Percentiles rank a stretch among this genome's conserved stretches.
Evolutionary conservation across 441 rosid species (phyloP).

Genomic region (Dalechampia spathulata): DNA sequence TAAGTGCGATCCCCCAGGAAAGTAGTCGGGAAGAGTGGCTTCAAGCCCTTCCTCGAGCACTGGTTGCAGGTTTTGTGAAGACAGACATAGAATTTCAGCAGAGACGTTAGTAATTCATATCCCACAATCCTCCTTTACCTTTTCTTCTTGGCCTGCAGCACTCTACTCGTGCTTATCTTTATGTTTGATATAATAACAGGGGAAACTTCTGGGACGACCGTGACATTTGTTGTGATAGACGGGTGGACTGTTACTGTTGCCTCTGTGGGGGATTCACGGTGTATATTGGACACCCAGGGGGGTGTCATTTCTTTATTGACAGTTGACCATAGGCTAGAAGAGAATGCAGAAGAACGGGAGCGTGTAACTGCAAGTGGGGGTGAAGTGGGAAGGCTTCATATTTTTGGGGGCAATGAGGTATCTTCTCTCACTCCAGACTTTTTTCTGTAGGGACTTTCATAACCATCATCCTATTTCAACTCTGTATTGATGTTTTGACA

Average conservation of each 20-base stretch:
- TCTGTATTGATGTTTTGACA: slow-evolving; percentile 9
- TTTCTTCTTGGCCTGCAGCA: slow-evolving; percentile 4
- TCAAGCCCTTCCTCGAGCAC: slow-evolving; percentile 90
- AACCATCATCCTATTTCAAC: too few relatives aligned
- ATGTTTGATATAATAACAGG: slow-evolving; percentile 44
- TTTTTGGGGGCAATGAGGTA: slow-evolving; percentile 94
- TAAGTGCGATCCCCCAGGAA: slow-evolving; percentile 85
- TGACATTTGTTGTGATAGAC: slow-evolving; percentile 89
- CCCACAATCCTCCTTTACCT: slow-evolving; percentile 1
- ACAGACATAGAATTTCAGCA: slow-evolving; percentile 98
- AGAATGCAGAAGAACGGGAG: slow-evolving; percentile 93
- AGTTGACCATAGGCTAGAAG: slow-evolving; percentile 95
- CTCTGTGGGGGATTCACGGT: slow-evolving; percentile 94
- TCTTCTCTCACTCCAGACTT: too few relatives aligned
- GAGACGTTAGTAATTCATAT: slow-evolving; percentile 62
- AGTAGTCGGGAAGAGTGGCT: slow-evolving; percentile 84
- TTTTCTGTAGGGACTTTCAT: too few relatives aligned
- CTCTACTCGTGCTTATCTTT: slow-evolving; percentile 16
- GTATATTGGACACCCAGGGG: slow-evolving; percentile 92
- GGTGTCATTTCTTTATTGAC: slow-evolving; percentile 90
- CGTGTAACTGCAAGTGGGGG: slow-evolving; percentile 99
- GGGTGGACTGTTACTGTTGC: slow-evolving; percentile 99
- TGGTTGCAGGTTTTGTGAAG: slow-evolving; percentile 96
- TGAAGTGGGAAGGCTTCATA: slow-evolving; percentile 93
- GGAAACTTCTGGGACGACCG: slow-evolving; percentile 97